Conservation (phyloP, 2,329 filamentous ascomycete genomes). For the Aphanocladium album region DNA sequence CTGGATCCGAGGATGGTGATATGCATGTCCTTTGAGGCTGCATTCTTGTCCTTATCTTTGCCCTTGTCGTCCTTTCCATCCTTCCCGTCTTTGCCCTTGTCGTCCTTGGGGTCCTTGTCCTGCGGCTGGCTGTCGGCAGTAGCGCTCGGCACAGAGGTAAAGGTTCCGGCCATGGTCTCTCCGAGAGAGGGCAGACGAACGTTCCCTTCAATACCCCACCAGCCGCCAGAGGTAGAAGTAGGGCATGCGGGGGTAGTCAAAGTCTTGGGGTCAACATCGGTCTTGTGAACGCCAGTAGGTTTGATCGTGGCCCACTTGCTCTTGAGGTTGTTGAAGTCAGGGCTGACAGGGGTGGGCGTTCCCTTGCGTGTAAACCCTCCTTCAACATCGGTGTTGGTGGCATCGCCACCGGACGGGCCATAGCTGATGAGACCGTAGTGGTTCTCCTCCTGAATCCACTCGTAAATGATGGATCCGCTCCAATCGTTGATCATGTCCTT, state of each 20-base stretch:
- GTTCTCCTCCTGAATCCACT: constrained; percentile 84
- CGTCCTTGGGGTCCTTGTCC: constrained; percentile 11
- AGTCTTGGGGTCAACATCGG: constrained; percentile 58
- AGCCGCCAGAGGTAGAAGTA: constrained; percentile 60
- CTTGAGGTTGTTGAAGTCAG: constrained; percentile 76
- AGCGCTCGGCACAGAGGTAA: constrained; percentile 16
- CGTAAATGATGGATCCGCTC: constrained; percentile 81
- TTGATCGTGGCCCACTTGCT: constrained; percentile 68
- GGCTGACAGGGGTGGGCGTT: constrained; percentile 65
- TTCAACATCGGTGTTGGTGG: constrained; percentile 48
- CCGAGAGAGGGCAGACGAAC: constrained; percentile 66
- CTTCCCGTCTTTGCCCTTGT: constrained; percentile 12
- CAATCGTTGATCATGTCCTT: constrained; percentile 62
- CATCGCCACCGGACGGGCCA: constrained; percentile 51
- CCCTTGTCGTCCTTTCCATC: neutral
- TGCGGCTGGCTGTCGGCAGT: constrained; percentile 16
- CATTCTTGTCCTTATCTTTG: constrained; percentile 13
- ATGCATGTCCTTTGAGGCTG: constrained; percentile 19
- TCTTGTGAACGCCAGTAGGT: constrained; percentile 62
- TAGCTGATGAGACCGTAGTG: constrained; percentile 79
- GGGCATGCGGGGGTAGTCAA: constrained; percentile 66
- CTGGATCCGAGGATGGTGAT: constrained; percentile 25
- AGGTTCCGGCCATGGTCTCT: constrained; percentile 36
- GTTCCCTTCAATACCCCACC: constrained; percentile 75
- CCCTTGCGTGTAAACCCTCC: constrained; percentile 68